Evolutionary conservation across 1,284 basidiomycete species (phyloP).

Genomic region (Amylostereum areolatum): DNA sequence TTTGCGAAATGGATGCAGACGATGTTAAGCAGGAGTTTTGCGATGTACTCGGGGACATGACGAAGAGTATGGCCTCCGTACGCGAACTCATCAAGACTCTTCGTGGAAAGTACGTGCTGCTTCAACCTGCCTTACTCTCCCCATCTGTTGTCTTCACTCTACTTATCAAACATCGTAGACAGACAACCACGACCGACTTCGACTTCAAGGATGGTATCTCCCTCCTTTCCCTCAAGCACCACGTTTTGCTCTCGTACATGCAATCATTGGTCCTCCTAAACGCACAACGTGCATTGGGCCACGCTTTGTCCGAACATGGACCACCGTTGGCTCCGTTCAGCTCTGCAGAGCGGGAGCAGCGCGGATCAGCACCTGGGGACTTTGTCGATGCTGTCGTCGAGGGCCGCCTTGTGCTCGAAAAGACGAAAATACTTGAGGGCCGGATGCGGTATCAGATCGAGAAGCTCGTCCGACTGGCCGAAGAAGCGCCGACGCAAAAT

Average conservation of each 20-base stretch:
- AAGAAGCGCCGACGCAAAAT: constrained; percentile 48
- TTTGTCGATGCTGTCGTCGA: constrained; percentile 71
- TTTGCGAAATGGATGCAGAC: constrained; percentile 9
- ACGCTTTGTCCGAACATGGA: constrained; percentile 48
- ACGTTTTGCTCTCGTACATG: constrained; percentile 82
- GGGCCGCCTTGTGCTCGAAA: constrained; percentile 72
- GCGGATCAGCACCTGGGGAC: constrained; percentile 58
- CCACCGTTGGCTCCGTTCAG: constrained; percentile 51
- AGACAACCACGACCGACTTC: constrained; percentile 35
- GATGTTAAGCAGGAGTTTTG: constrained; percentile 23
- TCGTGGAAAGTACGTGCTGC: constrained; percentile 43
- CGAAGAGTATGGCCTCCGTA: constrained; percentile 54
- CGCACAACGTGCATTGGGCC: constrained; percentile 61
- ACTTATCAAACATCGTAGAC: constrained; percentile 16
- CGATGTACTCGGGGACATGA: constrained; percentile 56
- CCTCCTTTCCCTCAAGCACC: constrained; percentile 84
- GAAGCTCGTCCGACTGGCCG: constrained; percentile 76
- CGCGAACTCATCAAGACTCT: constrained; percentile 50
- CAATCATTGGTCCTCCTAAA: constrained; percentile 80
- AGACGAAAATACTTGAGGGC: constrained; percentile 73
- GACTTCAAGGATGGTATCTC: constrained; percentile 83
- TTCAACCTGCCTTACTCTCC: not conserved
- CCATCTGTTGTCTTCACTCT: constrained; percentile 8
- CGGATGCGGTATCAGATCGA: constrained; percentile 95
- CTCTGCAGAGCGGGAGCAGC: constrained; percentile 37